phyloP scores from a whole-genome alignment of 176 grass and related monocot genomes.

The Hsuehochloa calcarea region DNA sequence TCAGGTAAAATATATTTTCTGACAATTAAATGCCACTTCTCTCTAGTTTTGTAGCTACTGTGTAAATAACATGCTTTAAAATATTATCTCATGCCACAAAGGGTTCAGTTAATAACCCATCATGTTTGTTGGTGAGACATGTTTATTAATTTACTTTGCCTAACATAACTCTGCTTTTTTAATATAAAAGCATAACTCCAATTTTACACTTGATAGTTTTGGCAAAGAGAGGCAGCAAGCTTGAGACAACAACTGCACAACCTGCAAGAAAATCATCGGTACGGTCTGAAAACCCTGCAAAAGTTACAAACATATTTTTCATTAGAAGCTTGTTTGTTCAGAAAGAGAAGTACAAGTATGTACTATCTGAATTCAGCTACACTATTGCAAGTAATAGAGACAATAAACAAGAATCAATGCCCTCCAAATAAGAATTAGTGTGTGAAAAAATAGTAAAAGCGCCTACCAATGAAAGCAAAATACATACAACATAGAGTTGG shows the following conservation, averaged over 20 bases:
- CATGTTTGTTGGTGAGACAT: background rate
- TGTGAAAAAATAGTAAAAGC: background rate
- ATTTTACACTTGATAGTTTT: conserved; percentile 57
- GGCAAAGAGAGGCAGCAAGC: conserved; percentile 94
- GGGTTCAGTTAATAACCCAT: background rate
- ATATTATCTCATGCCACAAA: background rate
- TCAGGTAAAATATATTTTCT: background rate
- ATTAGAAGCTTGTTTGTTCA: background rate
- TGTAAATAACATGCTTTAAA: background rate
- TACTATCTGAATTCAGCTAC: background rate
- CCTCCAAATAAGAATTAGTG: background rate
- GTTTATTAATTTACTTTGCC: background rate
- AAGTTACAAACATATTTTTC: conserved; percentile 7
- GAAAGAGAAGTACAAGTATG: background rate
- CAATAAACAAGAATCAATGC: background rate
- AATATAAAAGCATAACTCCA: background rate
- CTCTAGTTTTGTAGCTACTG: background rate
- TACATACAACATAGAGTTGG: background rate
- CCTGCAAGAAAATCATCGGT: conserved; percentile 92
- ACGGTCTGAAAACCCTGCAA: conserved; percentile 37
- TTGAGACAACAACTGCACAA: conserved; percentile 99
- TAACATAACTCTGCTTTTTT: conserved; percentile 24
- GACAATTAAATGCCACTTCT: background rate
- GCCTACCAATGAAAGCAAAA: background rate
- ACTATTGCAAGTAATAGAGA: background rate